Conservation (phyloP, 164 flowering plant genomes). For the Nymphaea thermarum region DNA sequence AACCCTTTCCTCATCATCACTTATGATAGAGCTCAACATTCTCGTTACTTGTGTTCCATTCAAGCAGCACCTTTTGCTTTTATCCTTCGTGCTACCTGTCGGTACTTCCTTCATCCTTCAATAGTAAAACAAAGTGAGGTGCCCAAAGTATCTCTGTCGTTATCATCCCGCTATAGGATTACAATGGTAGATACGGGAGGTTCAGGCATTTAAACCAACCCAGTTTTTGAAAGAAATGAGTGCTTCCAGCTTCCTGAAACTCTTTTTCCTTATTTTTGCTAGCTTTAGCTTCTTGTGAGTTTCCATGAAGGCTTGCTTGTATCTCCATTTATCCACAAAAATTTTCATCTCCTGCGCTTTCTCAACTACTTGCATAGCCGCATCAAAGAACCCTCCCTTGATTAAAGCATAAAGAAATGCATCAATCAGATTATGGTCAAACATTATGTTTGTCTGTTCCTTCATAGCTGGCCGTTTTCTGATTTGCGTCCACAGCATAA, state of each 20-base stretch:
- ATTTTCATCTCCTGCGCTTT: slow-evolving; percentile 77
- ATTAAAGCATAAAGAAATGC: slow-evolving; percentile 85
- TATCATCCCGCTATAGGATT: background rate
- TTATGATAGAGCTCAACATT: background rate
- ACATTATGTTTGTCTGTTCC: slow-evolving; percentile 21
- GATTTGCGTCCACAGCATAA: slow-evolving; percentile 85
- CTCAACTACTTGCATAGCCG: slow-evolving; percentile 91
- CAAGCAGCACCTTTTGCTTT: background rate
- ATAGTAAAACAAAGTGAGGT: background rate
- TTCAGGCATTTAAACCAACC: slow-evolving; percentile 70
- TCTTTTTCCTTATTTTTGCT: slow-evolving; percentile 70
- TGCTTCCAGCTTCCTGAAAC: slow-evolving; percentile 71
- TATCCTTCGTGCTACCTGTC: background rate
- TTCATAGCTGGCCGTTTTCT: slow-evolving; percentile 36
- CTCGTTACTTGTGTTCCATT: background rate
- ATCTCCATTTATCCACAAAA: slow-evolving; percentile 93
- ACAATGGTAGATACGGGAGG: background rate
- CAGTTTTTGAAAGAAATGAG: slow-evolving; percentile 83
- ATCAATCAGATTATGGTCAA: slow-evolving; percentile 66
- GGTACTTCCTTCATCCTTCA: background rate
- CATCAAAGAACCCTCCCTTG: slow-evolving; percentile 94
- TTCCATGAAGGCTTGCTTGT: slow-evolving; percentile 97
- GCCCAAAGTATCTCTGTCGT: slow-evolving; percentile 1
- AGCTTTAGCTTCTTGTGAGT: slow-evolving; percentile 79
- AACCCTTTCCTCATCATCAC: too few relatives aligned